Percentiles rank a stretch among this genome's conserved stretches.
Conservation (phyloP, 805 yeast genomes). For the Spathaspora hagerdaliae region DNA sequence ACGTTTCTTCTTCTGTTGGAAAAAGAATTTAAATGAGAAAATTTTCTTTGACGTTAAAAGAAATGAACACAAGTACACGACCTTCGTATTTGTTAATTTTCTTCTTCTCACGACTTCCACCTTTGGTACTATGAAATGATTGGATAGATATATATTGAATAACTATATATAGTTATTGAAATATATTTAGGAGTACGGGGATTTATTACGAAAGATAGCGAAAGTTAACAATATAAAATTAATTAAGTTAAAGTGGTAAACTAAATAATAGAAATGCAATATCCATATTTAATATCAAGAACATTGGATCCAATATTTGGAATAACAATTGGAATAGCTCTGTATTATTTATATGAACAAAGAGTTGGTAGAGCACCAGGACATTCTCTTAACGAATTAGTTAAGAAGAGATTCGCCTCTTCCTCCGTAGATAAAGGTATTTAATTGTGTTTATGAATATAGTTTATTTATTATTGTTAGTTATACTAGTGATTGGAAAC, state of each 20-base stretch:
- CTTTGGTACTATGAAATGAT: too few species aligned
- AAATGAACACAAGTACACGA: background rate
- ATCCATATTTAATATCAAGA: slow-evolving; percentile 49
- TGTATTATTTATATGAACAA: slow-evolving; percentile 62
- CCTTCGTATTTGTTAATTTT: background rate
- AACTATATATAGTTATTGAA: too few species aligned
- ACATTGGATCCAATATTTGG: slow-evolving; percentile 65
- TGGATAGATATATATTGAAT: too few species aligned
- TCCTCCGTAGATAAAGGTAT: too few species aligned
- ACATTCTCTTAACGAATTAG: slow-evolving; percentile 53
- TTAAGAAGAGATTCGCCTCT: slow-evolving; percentile 24
- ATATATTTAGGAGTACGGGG: too few species aligned
- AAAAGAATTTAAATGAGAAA: background rate
- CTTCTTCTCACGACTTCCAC: too few species aligned
- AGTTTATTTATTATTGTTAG: background rate
- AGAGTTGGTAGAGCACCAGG: slow-evolving; percentile 57
- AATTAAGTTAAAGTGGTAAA: too few species aligned
- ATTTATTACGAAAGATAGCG: too few species aligned
- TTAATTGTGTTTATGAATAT: background rate
- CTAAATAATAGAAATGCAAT: slow-evolving; percentile 20
- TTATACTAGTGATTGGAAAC: slow-evolving; percentile 9
- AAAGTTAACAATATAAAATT: too few species aligned
- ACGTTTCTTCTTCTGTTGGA: too few species aligned
- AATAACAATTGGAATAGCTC: slow-evolving; percentile 53
- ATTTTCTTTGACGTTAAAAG: background rate